Evolutionary conservation across 768 basidiomycete genomes (phyloP), one percentile per base, ranked within the genome.

Genomic region (Pleurotus tuber-regium): DNA sequence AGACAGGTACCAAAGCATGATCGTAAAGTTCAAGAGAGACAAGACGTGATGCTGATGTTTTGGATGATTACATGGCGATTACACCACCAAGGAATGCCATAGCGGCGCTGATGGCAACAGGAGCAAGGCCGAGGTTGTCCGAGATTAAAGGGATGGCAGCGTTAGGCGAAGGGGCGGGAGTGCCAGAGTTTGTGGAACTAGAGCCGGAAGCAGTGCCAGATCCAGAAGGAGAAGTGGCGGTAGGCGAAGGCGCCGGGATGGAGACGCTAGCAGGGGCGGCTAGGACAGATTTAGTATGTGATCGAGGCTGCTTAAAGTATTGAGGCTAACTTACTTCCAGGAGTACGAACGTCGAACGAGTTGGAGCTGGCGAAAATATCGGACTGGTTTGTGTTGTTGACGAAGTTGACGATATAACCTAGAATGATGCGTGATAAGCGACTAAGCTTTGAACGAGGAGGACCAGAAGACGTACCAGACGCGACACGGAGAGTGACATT

Each of bases 341-440:
- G 23, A 35, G 46, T 18, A 12, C 46, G 46, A 30, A 48, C 46
- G 31, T 48, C 46, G 19, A 48, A 48, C 23, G 31, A 14, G 16
- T 23, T n/a, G 14, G 46, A 48, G 31, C 30, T 48, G 31, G 46
- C 46, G 29, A 33, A 48, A 21, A 35, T 24, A 4, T 48, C 24
- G 3, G 43, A 18, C 23, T 48, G 46, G 23, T 35, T 35, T 2
- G 46, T 48, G 16, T 19, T 18, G 23, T 48, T 48, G 31, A 48
- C 46, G 23, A 48, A 48, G 31, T 48, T 48, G 10, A 48, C 46
- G 21, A 48, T 31, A 35, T 48, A 48, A 14, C 46, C 46, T 48
- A 47, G 9, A 21, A 24, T n/a, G 29, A 12, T 8, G 46, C 12
- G 21, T 10, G 18, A 9, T 48, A 6, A 36, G 23, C 19, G 23